These are phyloP conservation scores for Coniferiporia weirii DNA, from an alignment of 1,284 basidiomycete species.

Conservation along the genomic window DNA sequence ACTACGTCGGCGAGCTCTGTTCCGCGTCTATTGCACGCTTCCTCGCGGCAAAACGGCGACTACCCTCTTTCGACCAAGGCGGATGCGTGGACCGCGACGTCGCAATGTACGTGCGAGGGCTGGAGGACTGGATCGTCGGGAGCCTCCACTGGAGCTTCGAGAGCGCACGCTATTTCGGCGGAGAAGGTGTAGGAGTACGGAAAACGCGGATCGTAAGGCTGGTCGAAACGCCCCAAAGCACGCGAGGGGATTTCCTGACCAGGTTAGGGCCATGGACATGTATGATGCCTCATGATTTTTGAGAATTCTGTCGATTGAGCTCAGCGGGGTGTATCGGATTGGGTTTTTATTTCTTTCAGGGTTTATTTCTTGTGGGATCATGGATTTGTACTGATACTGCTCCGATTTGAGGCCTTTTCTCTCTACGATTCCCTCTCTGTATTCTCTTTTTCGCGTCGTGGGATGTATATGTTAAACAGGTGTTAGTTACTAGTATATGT, in stretches of 20 bases:
- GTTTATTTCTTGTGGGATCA: no score
- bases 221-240: neutral
- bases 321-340: no score
- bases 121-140: conserved; percentile 32
- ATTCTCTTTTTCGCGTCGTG: no score
- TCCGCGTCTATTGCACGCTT: conserved; percentile 25
- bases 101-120: conserved; percentile 26
- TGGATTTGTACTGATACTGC: no score
- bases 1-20: conserved; percentile 28
- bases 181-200: conserved; percentile 31
- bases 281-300: neutral
- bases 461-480: no score
- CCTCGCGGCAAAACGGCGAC: conserved; percentile 20
- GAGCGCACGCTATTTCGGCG: conserved; percentile 37
- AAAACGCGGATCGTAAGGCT: conserved; percentile 30
- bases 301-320: no score
- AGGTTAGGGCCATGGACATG: neutral
- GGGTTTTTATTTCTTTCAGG: no score
- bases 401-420: no score
- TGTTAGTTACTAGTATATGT: no score
- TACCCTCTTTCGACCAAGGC: conserved; percentile 28
- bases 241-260: neutral
- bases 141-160: conserved; percentile 31
- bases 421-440: no score
- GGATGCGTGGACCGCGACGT: conserved; percentile 27